phyloP scores from a whole-genome alignment of 148 eudicot species.

The Arbutus unedo region DNA sequence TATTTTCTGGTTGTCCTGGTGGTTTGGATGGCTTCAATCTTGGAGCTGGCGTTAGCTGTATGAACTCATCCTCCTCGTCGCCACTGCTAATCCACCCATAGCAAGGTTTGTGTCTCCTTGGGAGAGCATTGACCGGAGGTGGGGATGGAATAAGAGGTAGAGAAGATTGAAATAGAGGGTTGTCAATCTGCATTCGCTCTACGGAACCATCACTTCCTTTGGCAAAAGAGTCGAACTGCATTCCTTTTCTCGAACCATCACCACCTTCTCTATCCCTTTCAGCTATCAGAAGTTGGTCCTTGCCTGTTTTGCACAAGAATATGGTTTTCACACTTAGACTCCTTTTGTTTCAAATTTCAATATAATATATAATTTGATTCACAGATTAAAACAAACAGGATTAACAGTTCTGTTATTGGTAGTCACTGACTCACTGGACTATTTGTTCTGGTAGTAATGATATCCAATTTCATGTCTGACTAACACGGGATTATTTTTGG shows the following conservation, averaged over 20 bases:
- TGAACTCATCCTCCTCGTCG: constrained; percentile 19
- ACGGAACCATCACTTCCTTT: not conserved
- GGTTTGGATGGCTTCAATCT: not conserved
- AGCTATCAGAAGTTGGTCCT: not conserved
- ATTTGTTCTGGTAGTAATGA: too few species aligned
- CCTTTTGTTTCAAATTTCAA: too few species aligned
- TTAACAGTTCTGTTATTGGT: too few species aligned
- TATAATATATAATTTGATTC: too few species aligned
- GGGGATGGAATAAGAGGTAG: not conserved
- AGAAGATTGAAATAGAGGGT: not conserved
- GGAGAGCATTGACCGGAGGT: not conserved
- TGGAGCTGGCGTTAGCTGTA: constrained; percentile 14
- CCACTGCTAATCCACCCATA: constrained; percentile 27
- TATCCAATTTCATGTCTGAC: too few species aligned
- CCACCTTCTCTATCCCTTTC: constrained; percentile 7
- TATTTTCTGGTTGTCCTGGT: not conserved
- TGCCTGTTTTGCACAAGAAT: not conserved
- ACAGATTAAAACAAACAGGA: too few species aligned
- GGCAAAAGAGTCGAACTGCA: not conserved
- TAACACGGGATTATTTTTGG: too few species aligned
- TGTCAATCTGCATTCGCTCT: not conserved
- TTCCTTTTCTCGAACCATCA: not conserved
- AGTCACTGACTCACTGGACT: too few species aligned
- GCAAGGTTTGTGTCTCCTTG: constrained; percentile 19
- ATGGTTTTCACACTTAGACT: not conserved